Evolutionary conservation across 2,329 filamentous ascomycete genomes (phyloP).

Genomic region (Hymenoscyphus albidus): DNA sequence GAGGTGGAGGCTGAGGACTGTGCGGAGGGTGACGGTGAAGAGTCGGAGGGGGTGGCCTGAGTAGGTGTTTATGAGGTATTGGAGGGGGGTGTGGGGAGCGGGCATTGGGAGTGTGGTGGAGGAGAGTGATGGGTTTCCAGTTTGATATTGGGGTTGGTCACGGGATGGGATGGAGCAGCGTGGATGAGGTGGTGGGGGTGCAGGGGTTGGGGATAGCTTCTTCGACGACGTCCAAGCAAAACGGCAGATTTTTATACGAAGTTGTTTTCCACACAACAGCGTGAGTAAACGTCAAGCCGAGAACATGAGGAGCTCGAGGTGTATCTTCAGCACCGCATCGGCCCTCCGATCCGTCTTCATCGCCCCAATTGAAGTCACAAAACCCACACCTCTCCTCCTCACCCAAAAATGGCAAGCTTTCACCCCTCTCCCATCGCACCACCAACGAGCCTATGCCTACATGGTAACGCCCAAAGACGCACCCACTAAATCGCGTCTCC

Average conservation of each 20-base stretch:
- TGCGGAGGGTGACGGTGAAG: conserved; percentile 44
- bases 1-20: conserved; percentile 48
- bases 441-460: conserved; percentile 20
- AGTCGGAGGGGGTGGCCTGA: conserved; percentile 39
- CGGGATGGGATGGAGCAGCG: conserved; percentile 5
- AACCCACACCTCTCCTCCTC: conserved; percentile 16
- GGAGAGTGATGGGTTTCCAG: neutral
- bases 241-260: neutral
- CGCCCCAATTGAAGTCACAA: conserved; percentile 34
- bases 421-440: neutral
- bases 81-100: conserved; percentile 3
- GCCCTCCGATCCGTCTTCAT: conserved; percentile 48
- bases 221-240: neutral
- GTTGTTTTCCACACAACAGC: neutral
- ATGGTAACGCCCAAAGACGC: conserved; percentile 11
- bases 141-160: conserved; percentile 11
- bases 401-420: conserved; percentile 1
- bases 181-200: neutral
- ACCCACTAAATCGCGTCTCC: conserved; percentile 33
- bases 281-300: neutral
- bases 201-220: neutral
- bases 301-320: conserved; percentile 20
- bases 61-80: conserved; percentile 15
- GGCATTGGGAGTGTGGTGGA: conserved; percentile 13
- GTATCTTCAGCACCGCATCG: conserved; percentile 42